Base-by-base conservation (phyloP, 768 basidiomycete genomes). In the Mycena maculata region DNA sequence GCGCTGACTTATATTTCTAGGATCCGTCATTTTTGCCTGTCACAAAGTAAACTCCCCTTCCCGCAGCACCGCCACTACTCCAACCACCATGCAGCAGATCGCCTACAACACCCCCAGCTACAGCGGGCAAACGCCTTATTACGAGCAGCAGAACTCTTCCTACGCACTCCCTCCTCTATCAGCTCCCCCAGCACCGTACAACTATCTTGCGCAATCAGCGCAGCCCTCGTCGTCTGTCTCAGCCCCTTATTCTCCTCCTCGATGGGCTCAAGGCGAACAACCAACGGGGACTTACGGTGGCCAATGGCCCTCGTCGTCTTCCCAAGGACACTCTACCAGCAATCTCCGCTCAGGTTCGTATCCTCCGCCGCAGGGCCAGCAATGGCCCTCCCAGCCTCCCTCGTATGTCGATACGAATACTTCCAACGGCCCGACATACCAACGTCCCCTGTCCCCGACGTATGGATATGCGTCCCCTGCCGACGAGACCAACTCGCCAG, bases 11-110 rank as follows among this genome's bases (percentile, higher is more conserved):
- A 73, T 72, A 70, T 72, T 72, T 76, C 70, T 76, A 90, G 89
- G 89, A 67, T 83, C 84, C 73, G 86, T 92, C 72, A 90, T 91
- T 73, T 90, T 92, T 76, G 89, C 90, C 50, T 91, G 89, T 82
- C 90, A 91, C 81, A 88, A 89, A 79, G 83, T 89, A 71, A 83
- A 81, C 77, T 73, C 82, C 70, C 77, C 80, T 67, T 76, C 80
- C 75, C 83, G 81, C 76, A 79, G 76, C 75, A 69, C 79, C 71
- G 67, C 80, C 76, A 78, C 78, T 74, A 59, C 83, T 64, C 67
- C 76, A 61, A 66, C 80, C 74, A 76, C 79, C 52, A 84, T 86
- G 82, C 83, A 84, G 65, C 83, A 82, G 72, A 76, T 85, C 65
- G 80, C 80, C 65, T 85, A 85, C 76, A 77, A 74, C 73, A 65